Evolutionary conservation across 192 early-diverging fungal species (phyloP), one percentile per base, ranked within the genome.

Genomic region (Coemansia sp.): DNA sequence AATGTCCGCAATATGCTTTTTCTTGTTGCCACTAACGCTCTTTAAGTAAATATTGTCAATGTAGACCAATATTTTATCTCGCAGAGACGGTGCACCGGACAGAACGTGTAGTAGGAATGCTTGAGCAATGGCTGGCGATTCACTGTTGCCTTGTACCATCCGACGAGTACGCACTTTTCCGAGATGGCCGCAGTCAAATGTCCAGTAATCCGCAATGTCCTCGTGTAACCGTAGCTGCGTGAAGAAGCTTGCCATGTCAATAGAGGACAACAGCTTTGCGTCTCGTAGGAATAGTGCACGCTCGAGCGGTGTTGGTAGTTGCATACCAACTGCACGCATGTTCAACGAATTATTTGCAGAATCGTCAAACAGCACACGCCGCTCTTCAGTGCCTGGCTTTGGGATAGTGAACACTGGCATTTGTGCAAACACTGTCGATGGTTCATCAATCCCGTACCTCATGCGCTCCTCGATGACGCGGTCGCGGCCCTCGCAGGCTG

Each of bases 11-110:
- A 76, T 49, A 39, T 76, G 75, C 23, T 48, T 12, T 3, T 10
- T 19, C 14, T 11, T 2, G 22, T 70, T 14, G 0, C 53, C 69
- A 0, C 24, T 57, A 1, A 39, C 66, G 8, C 17, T 19, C 38
- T 71, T 70, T 4, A 76, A 25, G 12, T 76, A 76, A 4, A 76
- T 56, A n/a, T 76, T 76, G 62, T 76, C 69, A n/a, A 76, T 71
- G 32, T 76, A 76, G 4, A 66, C 19, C 9, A 71, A 38, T 0
- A 71, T 14, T 15, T 70, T 66, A 14, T 61, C 55, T 0, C 19
- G 22, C 35, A 71, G 37, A 5, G 27, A 0, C 19, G 43, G 25
- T 0, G 55, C 35, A 1, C 23, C 22, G 4, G 21, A 2, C 7
- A 71, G 37, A 2, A 76, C 27, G n/a, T 67, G 65, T 17, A 24